Evolutionary conservation across 768 basidiomycete genomes (phyloP).

Genomic region (Collybia sordida): DNA sequence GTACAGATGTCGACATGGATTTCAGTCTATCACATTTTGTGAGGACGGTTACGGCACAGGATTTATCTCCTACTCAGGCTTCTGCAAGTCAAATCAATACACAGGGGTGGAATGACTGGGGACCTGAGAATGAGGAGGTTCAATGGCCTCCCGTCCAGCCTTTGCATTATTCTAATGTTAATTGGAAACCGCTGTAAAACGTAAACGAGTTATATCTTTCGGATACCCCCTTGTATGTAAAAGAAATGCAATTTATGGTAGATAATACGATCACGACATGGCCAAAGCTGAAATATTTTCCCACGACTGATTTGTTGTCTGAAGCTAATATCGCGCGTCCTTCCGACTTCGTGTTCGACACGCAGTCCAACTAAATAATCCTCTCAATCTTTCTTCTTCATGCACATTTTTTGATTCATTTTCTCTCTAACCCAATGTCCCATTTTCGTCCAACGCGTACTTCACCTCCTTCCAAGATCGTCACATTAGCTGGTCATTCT

Average conservation of each 20-base stretch:
- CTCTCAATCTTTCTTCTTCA: no score
- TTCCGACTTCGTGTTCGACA: no score
- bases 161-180: neutral
- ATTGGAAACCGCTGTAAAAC: no score
- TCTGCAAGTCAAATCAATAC: neutral
- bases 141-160: constrained; percentile 1
- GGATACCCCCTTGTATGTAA: no score
- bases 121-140: neutral
- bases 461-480: constrained; percentile 43
- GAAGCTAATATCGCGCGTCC: no score
- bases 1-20: constrained; percentile 40
- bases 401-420: neutral
- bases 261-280: no score
- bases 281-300: no score
- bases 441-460: constrained; percentile 46
- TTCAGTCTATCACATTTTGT: constrained; percentile 48
- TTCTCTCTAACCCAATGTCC: constrained; percentile 30
- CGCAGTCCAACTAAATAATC: no score
- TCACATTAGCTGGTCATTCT: constrained; percentile 15
- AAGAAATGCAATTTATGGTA: no score
- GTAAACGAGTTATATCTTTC: no score
- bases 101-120: neutral
- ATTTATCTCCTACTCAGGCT: constrained; percentile 6
- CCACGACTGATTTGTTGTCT: no score
- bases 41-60: constrained; percentile 29